Percentiles rank a stretch among this genome's conserved stretches.
phyloP scores from a whole-genome alignment of 345 rosid species.

The Brassica napus region DNA sequence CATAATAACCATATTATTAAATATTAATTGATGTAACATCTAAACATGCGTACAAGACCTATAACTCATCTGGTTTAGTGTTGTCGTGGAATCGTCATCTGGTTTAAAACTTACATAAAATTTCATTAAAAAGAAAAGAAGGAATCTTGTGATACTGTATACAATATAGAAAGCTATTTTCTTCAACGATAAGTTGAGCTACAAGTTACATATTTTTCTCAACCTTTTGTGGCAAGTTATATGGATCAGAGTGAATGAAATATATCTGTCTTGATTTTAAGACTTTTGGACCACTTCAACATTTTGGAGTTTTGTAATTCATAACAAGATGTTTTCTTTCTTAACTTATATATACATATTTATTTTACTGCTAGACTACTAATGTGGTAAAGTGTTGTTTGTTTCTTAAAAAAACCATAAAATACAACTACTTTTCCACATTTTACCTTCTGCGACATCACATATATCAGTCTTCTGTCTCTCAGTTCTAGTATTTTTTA shows the following conservation, averaged over 20 bases:
- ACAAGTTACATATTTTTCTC: constrained; percentile 11
- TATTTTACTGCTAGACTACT: constrained; percentile 4
- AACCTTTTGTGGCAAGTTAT: constrained; percentile 27
- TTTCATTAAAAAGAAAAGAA: background rate
- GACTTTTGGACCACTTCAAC: constrained; percentile 32
- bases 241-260: constrained; percentile 34
- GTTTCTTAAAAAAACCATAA: constrained; percentile 23
- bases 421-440: constrained; percentile 27
- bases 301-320: constrained; percentile 16
- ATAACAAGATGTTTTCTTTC: constrained; percentile 25
- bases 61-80: background rate
- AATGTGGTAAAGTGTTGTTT: constrained; percentile 21
- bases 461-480: constrained; percentile 27
- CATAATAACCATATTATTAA: background rate
- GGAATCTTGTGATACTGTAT: background rate
- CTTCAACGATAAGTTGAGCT: constrained; percentile 6
- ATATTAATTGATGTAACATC: background rate
- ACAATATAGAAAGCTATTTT: background rate
- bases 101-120: background rate
- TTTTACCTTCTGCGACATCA: constrained; percentile 27
- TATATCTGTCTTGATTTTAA: constrained; percentile 36
- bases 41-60: background rate
- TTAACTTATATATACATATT: constrained; percentile 18
- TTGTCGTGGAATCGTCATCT: background rate
- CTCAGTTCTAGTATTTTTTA: background rate